Conservation (phyloP, 176 grass and related monocot genomes). For the Themeda triandra region DNA sequence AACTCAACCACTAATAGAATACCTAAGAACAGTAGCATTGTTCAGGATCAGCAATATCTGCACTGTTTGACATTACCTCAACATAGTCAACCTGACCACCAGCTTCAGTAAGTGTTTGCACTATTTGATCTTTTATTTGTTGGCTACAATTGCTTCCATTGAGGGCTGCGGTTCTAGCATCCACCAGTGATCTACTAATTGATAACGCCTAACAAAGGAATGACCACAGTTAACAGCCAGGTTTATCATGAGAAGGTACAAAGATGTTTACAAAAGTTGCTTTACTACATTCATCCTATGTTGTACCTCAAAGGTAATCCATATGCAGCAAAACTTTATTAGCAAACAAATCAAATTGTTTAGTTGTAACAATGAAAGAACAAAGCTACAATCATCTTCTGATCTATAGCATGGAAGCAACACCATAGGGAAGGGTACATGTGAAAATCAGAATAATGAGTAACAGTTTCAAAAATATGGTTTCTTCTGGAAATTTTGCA, state of each 20-base stretch:
- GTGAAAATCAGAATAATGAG: not conserved
- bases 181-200: constrained; percentile 58
- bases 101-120: constrained; percentile 47
- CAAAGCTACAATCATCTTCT: not conserved
- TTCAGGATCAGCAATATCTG: not conserved
- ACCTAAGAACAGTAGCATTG: not conserved
- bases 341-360: not conserved
- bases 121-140: constrained; percentile 60
- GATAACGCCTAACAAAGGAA: constrained; percentile 61
- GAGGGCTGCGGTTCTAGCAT: constrained; percentile 58
- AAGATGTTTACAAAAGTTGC: not conserved
- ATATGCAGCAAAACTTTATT: not conserved
- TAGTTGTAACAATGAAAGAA: not conserved
- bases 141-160: constrained; percentile 45
- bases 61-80: constrained; percentile 44
- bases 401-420: not conserved
- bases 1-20: not conserved
- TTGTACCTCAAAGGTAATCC: not conserved
- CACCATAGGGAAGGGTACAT: not conserved
- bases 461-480: not conserved
- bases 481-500: not conserved
- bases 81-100: constrained; percentile 84
- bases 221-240: not conserved
- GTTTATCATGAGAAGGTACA: not conserved
- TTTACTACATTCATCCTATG: too few species aligned